These are phyloP conservation scores for Phytophthora kernoviae DNA, from an alignment of 352 stramenopile species.

Conservation along the genomic window DNA sequence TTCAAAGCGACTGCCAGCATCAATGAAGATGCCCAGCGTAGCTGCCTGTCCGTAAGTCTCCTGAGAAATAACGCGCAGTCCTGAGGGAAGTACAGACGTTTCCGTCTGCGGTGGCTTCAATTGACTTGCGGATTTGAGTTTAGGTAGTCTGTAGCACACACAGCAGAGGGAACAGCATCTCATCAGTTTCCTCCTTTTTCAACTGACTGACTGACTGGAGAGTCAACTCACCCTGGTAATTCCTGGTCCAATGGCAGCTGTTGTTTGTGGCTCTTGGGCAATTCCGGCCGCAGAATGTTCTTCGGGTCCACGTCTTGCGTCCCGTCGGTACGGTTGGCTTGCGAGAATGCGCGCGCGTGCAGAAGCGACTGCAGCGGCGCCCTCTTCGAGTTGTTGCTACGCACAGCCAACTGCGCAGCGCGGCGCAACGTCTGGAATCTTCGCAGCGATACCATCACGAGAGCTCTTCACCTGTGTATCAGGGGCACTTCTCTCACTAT, in stretches of 20 bases:
- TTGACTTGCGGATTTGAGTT: conserved; percentile 85
- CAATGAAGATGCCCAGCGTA: conserved; percentile 94
- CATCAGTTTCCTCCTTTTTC: neutral
- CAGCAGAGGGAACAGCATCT: neutral
- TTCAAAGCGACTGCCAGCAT: conserved; percentile 90
- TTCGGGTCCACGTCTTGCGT: conserved; percentile 36
- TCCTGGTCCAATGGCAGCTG: conserved; percentile 68
- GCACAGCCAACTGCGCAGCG: conserved; percentile 15
- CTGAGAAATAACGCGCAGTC: conserved; percentile 95
- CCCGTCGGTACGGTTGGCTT: conserved; percentile 19
- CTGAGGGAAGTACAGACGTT: conserved; percentile 93
- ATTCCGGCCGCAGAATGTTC: conserved; percentile 63
- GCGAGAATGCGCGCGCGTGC: conserved; percentile 48
- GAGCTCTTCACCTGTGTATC: no score
- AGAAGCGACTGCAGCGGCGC: conserved; percentile 14
- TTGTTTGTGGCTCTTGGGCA: conserved; percentile 35
- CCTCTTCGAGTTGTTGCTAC: neutral
- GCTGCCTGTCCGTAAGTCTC: conserved; percentile 96
- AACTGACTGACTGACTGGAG: neutral
- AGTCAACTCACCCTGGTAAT: conserved; percentile 42
- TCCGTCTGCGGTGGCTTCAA: conserved; percentile 89
- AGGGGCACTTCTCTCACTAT: neutral
- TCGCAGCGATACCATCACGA: conserved; percentile 34
- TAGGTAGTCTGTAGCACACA: conserved; percentile 62
- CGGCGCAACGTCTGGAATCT: conserved; percentile 37